These are phyloP conservation scores for Didymella sp. DNA, from an alignment of 2,329 filamentous ascomycete genomes.

Conservation along the genomic window DNA sequence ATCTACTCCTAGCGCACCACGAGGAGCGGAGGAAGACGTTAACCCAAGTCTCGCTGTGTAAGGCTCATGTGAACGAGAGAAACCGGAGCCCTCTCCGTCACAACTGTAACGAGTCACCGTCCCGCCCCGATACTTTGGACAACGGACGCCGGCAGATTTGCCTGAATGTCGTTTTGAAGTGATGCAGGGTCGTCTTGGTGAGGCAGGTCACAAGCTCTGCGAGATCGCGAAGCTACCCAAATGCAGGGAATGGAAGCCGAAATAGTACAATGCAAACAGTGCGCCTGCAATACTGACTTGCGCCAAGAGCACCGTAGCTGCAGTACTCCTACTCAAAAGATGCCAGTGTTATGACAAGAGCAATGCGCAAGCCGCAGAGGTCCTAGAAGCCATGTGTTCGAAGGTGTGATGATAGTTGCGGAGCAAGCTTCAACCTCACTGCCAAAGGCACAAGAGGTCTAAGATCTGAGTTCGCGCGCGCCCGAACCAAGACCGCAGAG, in stretches of 20 bases:
- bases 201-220: not conserved
- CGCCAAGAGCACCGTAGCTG: not conserved
- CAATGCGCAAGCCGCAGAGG: not conserved
- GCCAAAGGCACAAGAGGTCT: not conserved
- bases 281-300: not conserved
- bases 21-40: conserved; percentile 4
- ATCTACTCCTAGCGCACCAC: conserved; percentile 1
- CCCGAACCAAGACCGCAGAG: not conserved
- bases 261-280: not conserved
- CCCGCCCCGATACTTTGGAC: conserved; percentile 3
- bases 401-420: not conserved
- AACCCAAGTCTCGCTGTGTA: not conserved
- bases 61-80: not conserved
- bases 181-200: conserved; percentile 1
- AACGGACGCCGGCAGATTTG: not conserved
- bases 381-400: not conserved
- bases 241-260: not conserved
- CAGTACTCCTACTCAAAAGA: too few relatives aligned
- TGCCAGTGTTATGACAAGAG: too few relatives aligned
- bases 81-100: conserved; percentile 13
- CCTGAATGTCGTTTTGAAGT: conserved; percentile 3
- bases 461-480: not conserved
- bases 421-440: not conserved
- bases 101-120: not conserved
- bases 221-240: not conserved